Evolutionary conservation across 2,329 filamentous ascomycete species (phyloP), one percentile per base, ranked within the genome.

Genomic region (Fusarium pseudograminearum): DNA sequence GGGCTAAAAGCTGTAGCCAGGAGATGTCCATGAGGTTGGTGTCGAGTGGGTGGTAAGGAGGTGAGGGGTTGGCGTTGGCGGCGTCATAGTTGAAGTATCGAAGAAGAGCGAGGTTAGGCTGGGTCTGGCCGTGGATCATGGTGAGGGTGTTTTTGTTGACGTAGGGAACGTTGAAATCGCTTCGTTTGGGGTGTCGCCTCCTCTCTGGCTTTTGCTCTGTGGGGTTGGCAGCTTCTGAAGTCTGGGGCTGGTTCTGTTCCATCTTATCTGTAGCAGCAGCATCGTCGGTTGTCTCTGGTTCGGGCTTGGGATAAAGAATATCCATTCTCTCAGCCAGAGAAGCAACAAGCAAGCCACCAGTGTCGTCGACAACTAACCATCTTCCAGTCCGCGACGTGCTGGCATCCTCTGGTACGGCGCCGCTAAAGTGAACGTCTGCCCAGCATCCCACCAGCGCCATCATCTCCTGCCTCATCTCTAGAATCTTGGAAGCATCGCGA

Each of bases 241-340:
- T 60, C 18, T 59, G 58, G 12, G 63, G 31, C 9, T 63, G 57
- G 5, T 67, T 60, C 48, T 47, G 58, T 22, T 65, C 47, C 12
- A 30, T 24, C 24, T 57, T 58, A 18, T 57, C 57, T 34, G 57
- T 40, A 30, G 57, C 36, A n/a, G 34, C 14, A 3, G 52, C 31
- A 10, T 70, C 58, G 24, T 71, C 46, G 20, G 36, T 10, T 16
- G 11, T 53, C 51, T 69, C 61, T 64, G 73, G 73, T 9, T 79
- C 77, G 0, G 76, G 71, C 12, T 82, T 77, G 3, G 77, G 78
- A 62, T 93, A 88, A 1, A 98, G 81, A 20, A 97, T 88, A 2
- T 92, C 93, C 91, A 97, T 95, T 65, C 92, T 87, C 81, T 98
- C 94, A 0, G 94, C 94, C 82, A 97, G 85, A 1, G 93, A 91